These are phyloP conservation scores for Exophiala dermatitidis DNA, from an alignment of 2,329 filamentous ascomycete genomes.

Conservation along the genomic window DNA sequence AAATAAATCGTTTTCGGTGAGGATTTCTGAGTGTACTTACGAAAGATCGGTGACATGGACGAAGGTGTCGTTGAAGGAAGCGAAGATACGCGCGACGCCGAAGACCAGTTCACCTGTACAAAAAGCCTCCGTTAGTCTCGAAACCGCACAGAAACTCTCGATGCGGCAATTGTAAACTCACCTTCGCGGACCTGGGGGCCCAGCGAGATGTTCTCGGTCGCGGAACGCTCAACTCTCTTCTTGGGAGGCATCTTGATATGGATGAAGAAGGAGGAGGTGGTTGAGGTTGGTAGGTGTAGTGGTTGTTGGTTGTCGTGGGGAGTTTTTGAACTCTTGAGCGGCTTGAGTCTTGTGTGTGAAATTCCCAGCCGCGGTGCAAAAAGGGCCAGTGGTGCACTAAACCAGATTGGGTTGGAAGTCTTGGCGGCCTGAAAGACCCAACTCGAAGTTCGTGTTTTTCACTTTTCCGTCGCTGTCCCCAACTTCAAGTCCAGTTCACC, in stretches of 20 bases:
- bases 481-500: too few relatives aligned
- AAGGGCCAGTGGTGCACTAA: not conserved
- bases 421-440: too few relatives aligned
- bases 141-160: not conserved
- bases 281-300: not conserved
- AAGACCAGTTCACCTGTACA: conserved; percentile 84
- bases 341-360: not conserved
- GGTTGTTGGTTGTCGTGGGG: not conserved
- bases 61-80: conserved; percentile 88
- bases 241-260: conserved; percentile 78
- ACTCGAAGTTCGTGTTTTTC: too few relatives aligned
- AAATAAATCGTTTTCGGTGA: not conserved
- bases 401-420: not conserved
- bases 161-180: conserved; percentile 41
- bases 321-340: not conserved
- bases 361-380: not conserved
- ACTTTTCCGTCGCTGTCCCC: too few relatives aligned
- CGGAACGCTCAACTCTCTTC: conserved; percentile 72
- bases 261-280: not conserved
- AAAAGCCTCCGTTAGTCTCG: conserved; percentile 18
- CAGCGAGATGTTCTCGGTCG: conserved; percentile 94
- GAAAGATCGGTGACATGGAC: conserved; percentile 99
- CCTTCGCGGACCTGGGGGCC: conserved; percentile 95
- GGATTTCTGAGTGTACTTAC: conserved; percentile 47
- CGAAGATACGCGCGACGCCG: conserved; percentile 96